phyloP scores from a whole-genome alignment of 192 early-diverging fungal genomes.

The Umbelopsis isabellina region DNA sequence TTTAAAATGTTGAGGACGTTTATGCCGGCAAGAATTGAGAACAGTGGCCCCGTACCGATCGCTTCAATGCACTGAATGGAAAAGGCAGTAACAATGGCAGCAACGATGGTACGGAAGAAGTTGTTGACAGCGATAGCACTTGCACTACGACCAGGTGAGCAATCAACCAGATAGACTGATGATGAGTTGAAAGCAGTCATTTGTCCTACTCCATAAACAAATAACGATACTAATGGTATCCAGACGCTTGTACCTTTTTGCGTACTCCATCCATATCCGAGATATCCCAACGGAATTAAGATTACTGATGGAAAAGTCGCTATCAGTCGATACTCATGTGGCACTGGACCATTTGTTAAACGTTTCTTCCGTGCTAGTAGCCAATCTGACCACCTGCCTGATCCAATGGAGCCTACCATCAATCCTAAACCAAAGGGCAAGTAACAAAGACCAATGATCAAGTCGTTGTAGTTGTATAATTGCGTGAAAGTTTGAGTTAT shows the following conservation, averaged over 20 bases:
- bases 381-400: slow-evolving; percentile 16
- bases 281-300: slow-evolving; percentile 21
- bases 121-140: slow-evolving; percentile 23
- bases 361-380: neutral
- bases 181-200: slow-evolving; percentile 26
- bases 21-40: slow-evolving; percentile 20
- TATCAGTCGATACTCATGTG: slow-evolving; percentile 1
- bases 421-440: slow-evolving; percentile 21
- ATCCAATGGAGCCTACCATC: slow-evolving; percentile 20
- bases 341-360: neutral
- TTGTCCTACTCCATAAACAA: slow-evolving; percentile 25
- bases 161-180: slow-evolving; percentile 24
- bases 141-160: slow-evolving; percentile 16
- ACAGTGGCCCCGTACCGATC: slow-evolving; percentile 6
- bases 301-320: slow-evolving; percentile 16
- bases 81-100: slow-evolving; percentile 23
- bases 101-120: slow-evolving; percentile 12
- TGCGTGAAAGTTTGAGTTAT: slow-evolving; percentile 22
- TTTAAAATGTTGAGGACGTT: slow-evolving; percentile 14
- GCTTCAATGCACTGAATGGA: slow-evolving; percentile 10
- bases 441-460: slow-evolving; percentile 22
- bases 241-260: slow-evolving; percentile 1
- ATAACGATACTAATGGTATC: slow-evolving; percentile 2
- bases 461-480: slow-evolving; percentile 8
- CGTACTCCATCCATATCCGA: slow-evolving; percentile 24